A percentile compares a stretch with the other conserved stretches of the same genome.
Conservation (phyloP, 2,329 filamentous ascomycete genomes). For the Bipolaris zeicola region DNA sequence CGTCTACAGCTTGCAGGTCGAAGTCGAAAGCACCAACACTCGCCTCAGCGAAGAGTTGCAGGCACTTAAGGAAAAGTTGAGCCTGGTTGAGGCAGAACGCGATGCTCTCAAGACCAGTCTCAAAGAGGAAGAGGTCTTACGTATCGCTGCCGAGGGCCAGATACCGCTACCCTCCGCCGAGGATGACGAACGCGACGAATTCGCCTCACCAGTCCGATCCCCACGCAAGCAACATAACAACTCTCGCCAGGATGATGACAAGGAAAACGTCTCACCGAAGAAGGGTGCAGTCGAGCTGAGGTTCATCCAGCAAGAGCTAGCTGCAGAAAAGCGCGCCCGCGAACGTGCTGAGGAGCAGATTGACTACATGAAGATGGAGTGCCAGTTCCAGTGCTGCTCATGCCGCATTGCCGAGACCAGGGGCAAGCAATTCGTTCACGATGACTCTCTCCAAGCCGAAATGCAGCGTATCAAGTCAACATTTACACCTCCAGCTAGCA, state of each 20-base stretch:
- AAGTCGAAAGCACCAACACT: slow-evolving; percentile 66
- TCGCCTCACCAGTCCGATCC: slow-evolving; percentile 65
- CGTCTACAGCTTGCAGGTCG: slow-evolving; percentile 52
- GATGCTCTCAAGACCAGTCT: slow-evolving; percentile 74
- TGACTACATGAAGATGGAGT: slow-evolving; percentile 78
- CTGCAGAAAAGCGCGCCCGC: slow-evolving; percentile 62
- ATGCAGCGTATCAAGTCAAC: slow-evolving; percentile 54
- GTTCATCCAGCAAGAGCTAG: slow-evolving; percentile 58
- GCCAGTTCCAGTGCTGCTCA: slow-evolving; percentile 69
- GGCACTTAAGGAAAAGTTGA: slow-evolving; percentile 66
- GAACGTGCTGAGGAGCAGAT: slow-evolving; percentile 73
- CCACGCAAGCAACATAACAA: slow-evolving; percentile 54
- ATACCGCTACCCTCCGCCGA: slow-evolving; percentile 65
- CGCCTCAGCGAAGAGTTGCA: slow-evolving; percentile 69
- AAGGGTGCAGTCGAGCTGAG: slow-evolving; percentile 54
- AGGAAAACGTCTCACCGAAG: slow-evolving; percentile 54
- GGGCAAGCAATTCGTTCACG: slow-evolving; percentile 48
- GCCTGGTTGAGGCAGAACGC: slow-evolving; percentile 72
- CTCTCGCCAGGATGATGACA: slow-evolving; percentile 50
- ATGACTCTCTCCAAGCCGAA: slow-evolving; percentile 41
- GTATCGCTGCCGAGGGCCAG: slow-evolving; percentile 72
- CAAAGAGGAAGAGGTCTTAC: slow-evolving; percentile 73
- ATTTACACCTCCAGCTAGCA: slow-evolving; percentile 67
- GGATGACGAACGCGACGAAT: slow-evolving; percentile 63
- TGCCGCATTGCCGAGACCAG: slow-evolving; percentile 55